phyloP scores from a whole-genome alignment of 2,329 filamentous ascomycete genomes.

The Microdochium trichocladiopsis region DNA sequence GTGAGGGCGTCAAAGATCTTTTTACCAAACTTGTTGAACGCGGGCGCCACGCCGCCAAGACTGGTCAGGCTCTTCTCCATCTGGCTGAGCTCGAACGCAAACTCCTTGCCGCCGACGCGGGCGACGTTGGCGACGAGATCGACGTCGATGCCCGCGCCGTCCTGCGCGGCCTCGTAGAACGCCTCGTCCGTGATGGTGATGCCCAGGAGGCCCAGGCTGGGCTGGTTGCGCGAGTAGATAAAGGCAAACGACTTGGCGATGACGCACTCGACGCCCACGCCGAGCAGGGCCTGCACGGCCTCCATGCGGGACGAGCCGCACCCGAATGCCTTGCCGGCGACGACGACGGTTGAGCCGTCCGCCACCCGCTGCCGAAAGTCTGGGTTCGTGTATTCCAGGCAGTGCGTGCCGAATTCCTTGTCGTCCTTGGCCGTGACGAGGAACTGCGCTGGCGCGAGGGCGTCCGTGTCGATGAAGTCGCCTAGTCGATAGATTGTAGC shows the following conservation, averaged over 20 bases:
- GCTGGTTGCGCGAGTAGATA: conserved; percentile 37
- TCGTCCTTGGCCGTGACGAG: conserved; percentile 20
- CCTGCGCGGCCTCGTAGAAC: conserved; percentile 27
- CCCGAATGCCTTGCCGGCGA: conserved; percentile 37
- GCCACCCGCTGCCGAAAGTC: conserved; percentile 27
- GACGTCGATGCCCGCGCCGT: conserved; percentile 27
- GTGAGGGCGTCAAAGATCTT: conserved; percentile 19
- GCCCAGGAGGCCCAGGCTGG: conserved; percentile 34
- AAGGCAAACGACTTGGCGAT: conserved; percentile 37
- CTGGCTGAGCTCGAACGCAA: conserved; percentile 26
- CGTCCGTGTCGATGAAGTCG: conserved; percentile 37
- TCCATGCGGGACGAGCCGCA: conserved; percentile 36
- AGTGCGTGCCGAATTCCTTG: conserved; percentile 27
- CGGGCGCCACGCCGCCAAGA: conserved; percentile 27
- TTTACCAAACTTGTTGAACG: conserved; percentile 29
- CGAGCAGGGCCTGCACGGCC: conserved; percentile 30
- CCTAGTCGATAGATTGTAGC: conserved; percentile 30
- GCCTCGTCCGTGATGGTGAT: conserved; percentile 28
- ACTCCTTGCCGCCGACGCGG: conserved; percentile 13
- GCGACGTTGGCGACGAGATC: conserved; percentile 17
- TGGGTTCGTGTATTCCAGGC: conserved; percentile 30
- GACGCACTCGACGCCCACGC: conserved; percentile 29
- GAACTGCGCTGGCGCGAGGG: conserved; percentile 31
- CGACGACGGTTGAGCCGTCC: conserved; percentile 29
- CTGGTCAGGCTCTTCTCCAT: conserved; percentile 30